Base-by-base conservation (phyloP, 768 basidiomycete species). In the Pleurotus citrinopileatus region DNA sequence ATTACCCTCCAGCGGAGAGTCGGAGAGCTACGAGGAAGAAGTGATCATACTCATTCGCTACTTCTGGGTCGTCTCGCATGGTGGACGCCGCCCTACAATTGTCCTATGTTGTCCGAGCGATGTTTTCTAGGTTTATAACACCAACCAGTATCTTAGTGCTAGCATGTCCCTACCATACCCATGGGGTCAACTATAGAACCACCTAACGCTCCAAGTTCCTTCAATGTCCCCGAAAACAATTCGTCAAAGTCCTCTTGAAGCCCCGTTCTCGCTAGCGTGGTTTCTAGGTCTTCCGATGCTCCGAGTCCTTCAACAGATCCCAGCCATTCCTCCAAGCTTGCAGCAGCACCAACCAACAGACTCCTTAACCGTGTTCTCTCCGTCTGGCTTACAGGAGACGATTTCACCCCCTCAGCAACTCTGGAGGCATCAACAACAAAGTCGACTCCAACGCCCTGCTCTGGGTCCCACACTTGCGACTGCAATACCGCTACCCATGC, bases 291-390 rank as follows among this genome's bases (percentile, higher is more conserved):
- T 15, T 67, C 70, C 1, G 28, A 22, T 0, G 62, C 61, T 5
- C 64, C 67, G 10, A 59, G 64, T 13, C 56, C 58, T 60, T 63
- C 63, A 3, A 59, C 67, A 48, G 66, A 61, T 25, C 61, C 62
- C 38, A 90, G 57, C 89, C 89, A 92, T 57, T 87, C 87, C 59
- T 91, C 89, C 40, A 92, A 62, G 7, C 65, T 71, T 9, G 79
- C 76, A 23, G 80, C 76, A 0, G 84, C 86, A 0, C 75, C 72
- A 3, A 88, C 69, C 26, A 91, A 71, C 44, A 91, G 61, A 59
- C 89, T 90, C 36, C 80, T 72, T 22, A 91, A 65, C n/a, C 89
- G 74, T 10, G 86, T 84, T 27, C 81, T 69, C 58, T 91, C 90
- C 3, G 90, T 92, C 60, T 86, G 84, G 54, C 72, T 88, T 42